A percentile compares a stretch with the other conserved stretches of the same genome.
Conservation (phyloP, 2,329 filamentous ascomycete genomes). For the Botrytis tulipae region DNA sequence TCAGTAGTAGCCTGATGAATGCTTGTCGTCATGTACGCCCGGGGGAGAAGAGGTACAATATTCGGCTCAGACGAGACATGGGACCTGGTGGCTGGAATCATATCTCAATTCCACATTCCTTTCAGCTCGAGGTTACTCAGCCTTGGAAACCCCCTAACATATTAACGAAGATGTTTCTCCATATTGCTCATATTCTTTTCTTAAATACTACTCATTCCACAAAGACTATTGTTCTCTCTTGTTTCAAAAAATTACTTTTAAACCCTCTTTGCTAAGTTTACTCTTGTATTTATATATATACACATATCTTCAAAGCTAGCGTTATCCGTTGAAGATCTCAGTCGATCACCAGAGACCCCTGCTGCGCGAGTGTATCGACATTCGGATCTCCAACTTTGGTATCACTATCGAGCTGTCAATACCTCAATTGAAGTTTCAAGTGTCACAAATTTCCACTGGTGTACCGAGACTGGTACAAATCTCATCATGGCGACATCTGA, state of each 20-base stretch:
- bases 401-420: neutral
- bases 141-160: neutral
- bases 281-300: no score
- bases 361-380: neutral
- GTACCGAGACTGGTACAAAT: conserved; percentile 1
- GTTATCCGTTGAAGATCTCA: neutral
- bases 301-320: neutral
- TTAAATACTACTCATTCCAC: conserved; percentile 10
- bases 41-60: neutral
- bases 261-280: neutral
- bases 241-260: neutral
- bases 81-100: conserved; percentile 13
- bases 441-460: neutral
- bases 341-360: neutral
- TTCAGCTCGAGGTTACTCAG: conserved; percentile 21
- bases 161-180: conserved; percentile 11
- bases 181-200: neutral
- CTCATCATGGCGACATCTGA: conserved; percentile 17
- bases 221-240: conserved; percentile 3
- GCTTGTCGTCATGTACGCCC: conserved; percentile 14
- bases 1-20: conserved; percentile 7
- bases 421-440: neutral
- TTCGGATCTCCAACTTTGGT: neutral
- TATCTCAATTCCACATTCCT: conserved; percentile 12
- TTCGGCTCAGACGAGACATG: conserved; percentile 13